Base-by-base conservation (phyloP, 75 land plant species). In the Cupressus sempervirens region DNA sequence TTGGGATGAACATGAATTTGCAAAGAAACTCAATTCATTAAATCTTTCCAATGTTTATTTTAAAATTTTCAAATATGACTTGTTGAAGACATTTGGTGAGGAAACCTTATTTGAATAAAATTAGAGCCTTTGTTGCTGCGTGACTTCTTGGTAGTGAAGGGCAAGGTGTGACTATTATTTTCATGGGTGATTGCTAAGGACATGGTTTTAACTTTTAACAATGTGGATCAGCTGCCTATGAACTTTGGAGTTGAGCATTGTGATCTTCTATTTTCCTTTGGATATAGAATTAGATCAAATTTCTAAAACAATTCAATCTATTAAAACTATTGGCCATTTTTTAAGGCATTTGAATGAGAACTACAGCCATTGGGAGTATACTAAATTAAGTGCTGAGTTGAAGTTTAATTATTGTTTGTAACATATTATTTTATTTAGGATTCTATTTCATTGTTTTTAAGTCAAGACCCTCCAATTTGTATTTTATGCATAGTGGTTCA, bases 191-290 rank as follows among this genome's bases (percentile, higher is more conserved):
- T 86, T 90, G 58, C 36, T 87, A 41, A 73, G 92, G 46, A 88
- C 92, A 9, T 91, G 92, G 92, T n/a, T n/a, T n/a, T n/a, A n/a
- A n/a, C n/a, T 91, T 41, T 91, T 36, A 86, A 53, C 13, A 80
- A 70, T 1, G 91, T 92, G 3, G 90, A 92, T 74, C 95, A 93
- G 85, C 84, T 96, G 48, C 99, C 99, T 34, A 87, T 93, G 91
- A 87, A 94, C 70, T 82, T 79, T 35, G 96, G 90, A 15, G 90
- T 92, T 50, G 50, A 84, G 26, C 29, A 88, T 65, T 91, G 94
- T 87, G 94, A 95, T 38, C 95, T 1, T 38, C 99, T 97, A 29
- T 97, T 94, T 45, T 98, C 98, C 14, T 87, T 92, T 58, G 96
- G 95, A 4, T 97, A 89, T 86, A 95, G 96, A 26, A 83, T 97